Conservation (phyloP, 805 yeast genomes). For the Scheffersomyces spartinae region DNA sequence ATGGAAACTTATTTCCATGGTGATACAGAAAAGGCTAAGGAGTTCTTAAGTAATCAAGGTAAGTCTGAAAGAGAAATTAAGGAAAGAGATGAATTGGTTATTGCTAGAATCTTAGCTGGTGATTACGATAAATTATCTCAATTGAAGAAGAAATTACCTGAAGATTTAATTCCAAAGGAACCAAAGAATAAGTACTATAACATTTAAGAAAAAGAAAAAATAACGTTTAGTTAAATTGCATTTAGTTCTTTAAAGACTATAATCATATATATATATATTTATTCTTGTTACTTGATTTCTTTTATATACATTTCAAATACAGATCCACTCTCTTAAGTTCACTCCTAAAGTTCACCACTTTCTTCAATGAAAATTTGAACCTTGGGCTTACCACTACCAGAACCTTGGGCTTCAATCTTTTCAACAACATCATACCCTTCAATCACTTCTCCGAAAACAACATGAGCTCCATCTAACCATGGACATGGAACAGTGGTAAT, state of each 20-base stretch:
- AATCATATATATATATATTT: no score
- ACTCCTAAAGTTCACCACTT: slow-evolving; percentile 37
- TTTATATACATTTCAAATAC: no score
- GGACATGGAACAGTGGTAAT: slow-evolving; percentile 71
- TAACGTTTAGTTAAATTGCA: no score
- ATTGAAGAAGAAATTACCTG: slow-evolving; percentile 39
- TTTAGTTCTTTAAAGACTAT: no score
- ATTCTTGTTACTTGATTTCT: no score
- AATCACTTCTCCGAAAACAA: slow-evolving; percentile 65
- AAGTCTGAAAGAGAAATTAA: slow-evolving; percentile 45
- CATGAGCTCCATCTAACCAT: slow-evolving; percentile 73
- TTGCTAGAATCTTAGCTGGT: slow-evolving; percentile 73
- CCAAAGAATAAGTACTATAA: no score
- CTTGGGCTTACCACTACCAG: slow-evolving; percentile 54
- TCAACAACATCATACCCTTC: slow-evolving; percentile 51
- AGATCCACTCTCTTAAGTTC: no score
- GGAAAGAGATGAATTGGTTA: slow-evolving; percentile 64
- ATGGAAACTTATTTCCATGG: slow-evolving; percentile 54
- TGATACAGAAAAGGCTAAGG: slow-evolving; percentile 37
- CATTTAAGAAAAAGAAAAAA: no score
- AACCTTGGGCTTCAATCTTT: slow-evolving; percentile 53
- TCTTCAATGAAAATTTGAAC: slow-evolving; percentile 55
- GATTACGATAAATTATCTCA: slow-evolving; percentile 67
- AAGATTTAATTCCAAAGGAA: no score
- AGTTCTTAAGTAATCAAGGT: slow-evolving; percentile 40